Evolutionary conservation across 768 basidiomycete species (phyloP), one percentile per base, ranked within the genome.

Genomic region (Lentinula raphanica): DNA sequence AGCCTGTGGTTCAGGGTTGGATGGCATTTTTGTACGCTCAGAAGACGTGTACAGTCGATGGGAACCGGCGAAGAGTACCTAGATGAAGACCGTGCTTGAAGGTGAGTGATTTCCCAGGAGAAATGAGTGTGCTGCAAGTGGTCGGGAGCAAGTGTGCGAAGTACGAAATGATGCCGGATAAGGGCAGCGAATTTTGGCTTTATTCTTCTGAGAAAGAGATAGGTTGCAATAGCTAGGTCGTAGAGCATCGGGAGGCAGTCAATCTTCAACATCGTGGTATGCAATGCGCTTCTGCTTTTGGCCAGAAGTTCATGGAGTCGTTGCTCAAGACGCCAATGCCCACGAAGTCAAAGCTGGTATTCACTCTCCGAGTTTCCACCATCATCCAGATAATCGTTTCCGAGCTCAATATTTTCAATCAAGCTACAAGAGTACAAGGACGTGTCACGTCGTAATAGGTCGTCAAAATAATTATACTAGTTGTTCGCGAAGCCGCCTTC

Each of bases 1-100:
- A 3, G 13, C 56, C 53, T 39, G 46, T 29, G 27, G 32, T 56
- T 57, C 56, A 32, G 46, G 46, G 32, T 46, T 57, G n/a, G 56
- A 46, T 56, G 44, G 36, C 54, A 56, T 44, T 44, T 38, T 44
- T 38, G 19, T 31, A 40, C 35, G 23, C 38, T 7, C 19, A 31
- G n/a, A 25, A 21, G 44, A 12, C 9, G 44, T 28, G 25, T 13
- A 39, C 40, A 21, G 35, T 49, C 27, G 32, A 38, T 23, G 35
- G 31, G 49, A 50, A 35, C 32, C 29, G 31, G 32, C 17, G 21
- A 50, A 31, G 31, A 28, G 17, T 28, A 49, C 48, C 2, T 28
- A 6, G 48, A 15, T 9, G 29, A 5, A 50, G 17, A 12, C 46
- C 27, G 46, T 19, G 27, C 42, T 49, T 29, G 13, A 15, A 29